Percentiles rank a stretch among this genome's conserved stretches.
phyloP scores from a whole-genome alignment of 2,329 filamentous ascomycete genomes.

The Chrysosporium queenslandicum region DNA sequence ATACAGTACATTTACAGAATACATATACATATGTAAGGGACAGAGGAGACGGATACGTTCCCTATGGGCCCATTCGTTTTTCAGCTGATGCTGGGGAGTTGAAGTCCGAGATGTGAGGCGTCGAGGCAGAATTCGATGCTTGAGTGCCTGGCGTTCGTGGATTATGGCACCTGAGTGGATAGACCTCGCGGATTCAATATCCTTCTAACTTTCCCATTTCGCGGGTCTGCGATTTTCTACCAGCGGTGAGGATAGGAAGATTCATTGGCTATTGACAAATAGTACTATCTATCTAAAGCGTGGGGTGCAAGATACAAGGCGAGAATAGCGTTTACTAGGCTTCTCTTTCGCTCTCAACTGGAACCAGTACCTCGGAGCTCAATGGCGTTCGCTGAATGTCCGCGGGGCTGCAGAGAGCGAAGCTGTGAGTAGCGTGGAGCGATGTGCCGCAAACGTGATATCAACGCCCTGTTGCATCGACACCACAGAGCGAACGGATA shows the following conservation, averaged over 20 bases:
- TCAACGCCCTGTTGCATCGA: neutral
- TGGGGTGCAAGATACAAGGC: neutral
- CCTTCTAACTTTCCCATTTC: neutral
- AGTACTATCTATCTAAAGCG: neutral
- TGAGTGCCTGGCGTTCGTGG: slow-evolving; percentile 8
- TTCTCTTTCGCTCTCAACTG: too few species aligned
- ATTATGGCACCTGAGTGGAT: slow-evolving; percentile 10
- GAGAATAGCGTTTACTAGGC: too few species aligned
- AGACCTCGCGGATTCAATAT: neutral
- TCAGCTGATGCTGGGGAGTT: neutral
- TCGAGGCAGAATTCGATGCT: slow-evolving; percentile 12
- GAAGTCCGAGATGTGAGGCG: slow-evolving; percentile 18
- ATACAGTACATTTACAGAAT: too few species aligned
- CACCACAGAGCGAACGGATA: neutral
- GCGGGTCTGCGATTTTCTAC: neutral
- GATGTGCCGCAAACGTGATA: neutral
- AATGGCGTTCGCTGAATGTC: too few species aligned
- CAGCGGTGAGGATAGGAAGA: slow-evolving; percentile 3
- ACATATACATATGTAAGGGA: slow-evolving; percentile 12
- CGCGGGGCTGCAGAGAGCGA: too few species aligned
- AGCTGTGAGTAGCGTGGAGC: too few species aligned
- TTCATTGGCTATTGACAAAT: slow-evolving; percentile 7
- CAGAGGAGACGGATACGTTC: neutral
- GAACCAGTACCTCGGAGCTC: too few species aligned
- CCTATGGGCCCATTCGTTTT: neutral